Evolutionary conservation across 345 rosid species (phyloP).

Genomic region (thale cress (Arabidopsis thaliana)): TAIR10.1 NC_003070.9:8314501-8315000

Average conservation of each 20-base stretch:
- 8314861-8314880: constrained; percentile 17
- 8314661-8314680: constrained; percentile 46
- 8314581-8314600: constrained; percentile 40
- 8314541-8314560: constrained; percentile 52
- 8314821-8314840: background rate
- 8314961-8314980: constrained; percentile 76
- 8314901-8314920: background rate
- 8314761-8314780: background rate
- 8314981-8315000: constrained; percentile 67
- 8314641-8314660: constrained; percentile 44
- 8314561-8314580: constrained; percentile 16
- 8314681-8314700: constrained; percentile 70
- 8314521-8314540: constrained; percentile 75
- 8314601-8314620: constrained; percentile 57
- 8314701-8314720: constrained; percentile 68
- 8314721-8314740: constrained; percentile 72
- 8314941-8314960: constrained; percentile 85
- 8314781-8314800: background rate
- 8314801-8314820: background rate
- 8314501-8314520: constrained; percentile 67
- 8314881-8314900: constrained; percentile 18
- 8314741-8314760: constrained; percentile 7
- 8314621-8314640: constrained; percentile 78
- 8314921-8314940: constrained; percentile 9
- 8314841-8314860: constrained; percentile 17